Base-by-base conservation (phyloP, 1,284 basidiomycete species). In the Agroathelia rolfsii region DNA sequence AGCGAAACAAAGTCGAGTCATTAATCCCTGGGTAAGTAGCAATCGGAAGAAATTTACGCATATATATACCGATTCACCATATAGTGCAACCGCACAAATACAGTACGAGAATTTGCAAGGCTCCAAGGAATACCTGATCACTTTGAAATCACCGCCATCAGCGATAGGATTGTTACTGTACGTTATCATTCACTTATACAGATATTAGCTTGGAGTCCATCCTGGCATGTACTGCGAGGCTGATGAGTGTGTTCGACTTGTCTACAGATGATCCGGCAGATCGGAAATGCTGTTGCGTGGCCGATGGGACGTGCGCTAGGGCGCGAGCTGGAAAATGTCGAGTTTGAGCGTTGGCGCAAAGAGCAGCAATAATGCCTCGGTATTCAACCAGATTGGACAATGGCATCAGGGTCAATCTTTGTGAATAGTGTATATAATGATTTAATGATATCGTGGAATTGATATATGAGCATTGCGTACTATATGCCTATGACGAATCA, bases 71-170 rank as follows among this genome's bases (percentile, higher is more conserved):
- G 19, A 47, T 28, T 28, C 14, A 11, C 28, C 17, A 24, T 31
- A 7, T 32, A 82, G 75, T 75, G 69, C 41, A 66, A 63, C 42
- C 69, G 80, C 10, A 69, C 80, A 35, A 51, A 81, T 11, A 78
- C 75, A 1, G 71, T 84, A 17, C 66, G 82, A 5, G 82, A 85
- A 48, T 60, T 82, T 9, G 82, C 81, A 8, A 61, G 81, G 28
- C 75, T 77, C 0, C 81, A 85, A 56, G 82, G 81, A 0, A 81
- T 86, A 46, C 76, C 81, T 0, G 81, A 85, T 41, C 53, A 62
- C 42, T 83, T 81, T 41, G 51, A 66, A 1, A 84, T 85, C 41
- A 44, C 64, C 34, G 59, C 78, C 1, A 41, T 61, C 2, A 53
- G 62, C 4, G 47, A 67, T 21, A 66, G 64, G 29, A 61, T 81